Evolutionary conservation across 2,329 filamentous ascomycete genomes (phyloP), one percentile per base, ranked within the genome.

Genomic region (Aspergillus aculeatus): DNA sequence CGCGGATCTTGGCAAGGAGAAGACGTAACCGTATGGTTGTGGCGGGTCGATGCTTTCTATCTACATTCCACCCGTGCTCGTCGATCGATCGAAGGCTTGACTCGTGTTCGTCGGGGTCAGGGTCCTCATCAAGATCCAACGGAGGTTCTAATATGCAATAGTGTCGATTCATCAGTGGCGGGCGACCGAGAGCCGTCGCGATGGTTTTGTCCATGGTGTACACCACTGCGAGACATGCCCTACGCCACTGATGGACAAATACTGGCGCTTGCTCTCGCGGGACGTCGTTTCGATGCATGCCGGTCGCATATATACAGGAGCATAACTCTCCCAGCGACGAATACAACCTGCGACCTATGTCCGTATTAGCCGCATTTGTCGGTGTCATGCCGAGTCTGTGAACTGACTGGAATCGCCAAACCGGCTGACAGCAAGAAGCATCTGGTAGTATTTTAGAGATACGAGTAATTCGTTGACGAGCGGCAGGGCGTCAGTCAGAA

Each of bases 151-250:
- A 26, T 6, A 49, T 47, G 44, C 54, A 56, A 50, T 56, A 56
- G 35, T 56, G 26, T 3, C 54, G 54, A 26, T 26, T 56, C 31
- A 56, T 38, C 11, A 48, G 35, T 19, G 54, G 54, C 14, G 54
- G 54, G n/a, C 54, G 54, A n/a, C 54, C 54, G 3, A 56, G 47
- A 10, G 44, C 48, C 23, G 54, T 56, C 5, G 54, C 54, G 19
- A 56, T 56, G 1, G 54, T 49, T 35, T 56, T 56, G 41, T 56
- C 54, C 47, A 50, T 56, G 6, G 47, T 12, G 35, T 56, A 56
- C 3, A 56, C 54, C 7, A 24, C 44, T 6, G 54, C n/a, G 19
- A 56, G 48, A 21, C 54, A 56, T 24, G 31, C 16, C 21, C 54
- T 21, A 19, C 47, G 54, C 54, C 54, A 56, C 21, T 48, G 26